A percentile compares a stretch with the other conserved stretches of the same genome.
phyloP scores from a whole-genome alignment of 75 land plant species.

The Larix kaempferi region DNA sequence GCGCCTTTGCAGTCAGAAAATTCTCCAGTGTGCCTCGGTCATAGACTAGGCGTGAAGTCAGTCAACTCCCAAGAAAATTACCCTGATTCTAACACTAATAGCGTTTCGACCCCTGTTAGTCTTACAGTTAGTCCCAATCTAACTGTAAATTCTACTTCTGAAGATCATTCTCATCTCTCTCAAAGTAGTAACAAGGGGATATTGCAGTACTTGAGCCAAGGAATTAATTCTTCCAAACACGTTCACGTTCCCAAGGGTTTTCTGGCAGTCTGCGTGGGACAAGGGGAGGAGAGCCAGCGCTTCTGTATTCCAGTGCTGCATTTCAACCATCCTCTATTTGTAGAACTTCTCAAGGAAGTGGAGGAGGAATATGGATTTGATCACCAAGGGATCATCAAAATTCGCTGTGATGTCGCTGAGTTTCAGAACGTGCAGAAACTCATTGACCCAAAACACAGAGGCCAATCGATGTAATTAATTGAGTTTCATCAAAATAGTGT shows the following conservation, averaged over 20 bases:
- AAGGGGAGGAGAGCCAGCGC: constrained; percentile 12
- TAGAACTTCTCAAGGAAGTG: constrained; percentile 40
- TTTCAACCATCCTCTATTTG: constrained; percentile 65
- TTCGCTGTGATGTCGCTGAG: constrained; percentile 44
- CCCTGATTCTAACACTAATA: not conserved
- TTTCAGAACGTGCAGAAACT: constrained; percentile 40
- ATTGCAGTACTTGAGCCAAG: not conserved
- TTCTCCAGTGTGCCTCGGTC: not conserved
- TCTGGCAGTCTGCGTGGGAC: constrained; percentile 66
- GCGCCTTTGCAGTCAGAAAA: constrained; percentile 6
- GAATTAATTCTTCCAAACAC: not conserved
- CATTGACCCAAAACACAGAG: not conserved
- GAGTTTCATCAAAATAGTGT: no score
- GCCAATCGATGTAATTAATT: no score
- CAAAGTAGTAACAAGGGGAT: constrained; percentile 6
- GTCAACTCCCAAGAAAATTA: not conserved
- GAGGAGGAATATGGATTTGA: constrained; percentile 56
- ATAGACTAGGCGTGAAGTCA: not conserved
- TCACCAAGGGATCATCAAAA: constrained; percentile 49
- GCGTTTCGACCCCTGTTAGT: not conserved
- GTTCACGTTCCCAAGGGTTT: constrained; percentile 70
- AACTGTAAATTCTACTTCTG: not conserved
- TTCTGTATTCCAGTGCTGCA: constrained; percentile 56
- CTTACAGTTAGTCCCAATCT: not conserved
- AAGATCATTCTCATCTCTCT: constrained; percentile 7